A percentile compares a stretch with the other conserved stretches of the same genome.
These are phyloP conservation scores for Phanerochaete carnosa DNA, from an alignment of 768 basidiomycete genomes.

Conservation along the genomic window DNA sequence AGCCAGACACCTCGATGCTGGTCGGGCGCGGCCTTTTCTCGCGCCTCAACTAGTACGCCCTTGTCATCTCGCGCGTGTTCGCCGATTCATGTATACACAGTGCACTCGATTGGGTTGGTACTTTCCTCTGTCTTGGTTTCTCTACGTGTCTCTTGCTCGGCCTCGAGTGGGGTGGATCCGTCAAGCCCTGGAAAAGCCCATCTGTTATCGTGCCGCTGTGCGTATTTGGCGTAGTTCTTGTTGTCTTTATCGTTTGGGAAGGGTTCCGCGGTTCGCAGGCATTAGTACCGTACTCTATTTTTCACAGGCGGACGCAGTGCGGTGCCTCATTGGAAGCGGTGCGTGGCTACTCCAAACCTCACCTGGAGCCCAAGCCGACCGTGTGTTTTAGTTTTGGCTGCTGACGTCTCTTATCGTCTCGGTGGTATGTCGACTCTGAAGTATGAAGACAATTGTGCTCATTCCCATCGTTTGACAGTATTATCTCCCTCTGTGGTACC, in stretches of 20 bases:
- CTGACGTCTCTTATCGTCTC: not conserved
- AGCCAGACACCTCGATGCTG: not conserved
- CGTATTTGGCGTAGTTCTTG: not conserved
- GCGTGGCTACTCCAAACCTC: not conserved
- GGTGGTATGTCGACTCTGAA: not conserved
- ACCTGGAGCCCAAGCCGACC: no score
- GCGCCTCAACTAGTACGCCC: not conserved
- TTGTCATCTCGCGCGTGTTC: not conserved
- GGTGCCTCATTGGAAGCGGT: not conserved
- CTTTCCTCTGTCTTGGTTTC: not conserved
- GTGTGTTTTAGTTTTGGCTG: not conserved
- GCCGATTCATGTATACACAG: not conserved
- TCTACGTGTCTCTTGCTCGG: not conserved
- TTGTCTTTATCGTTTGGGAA: not conserved
- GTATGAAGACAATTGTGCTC: no score
- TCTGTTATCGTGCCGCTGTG: not conserved
- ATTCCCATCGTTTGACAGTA: not conserved
- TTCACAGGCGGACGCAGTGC: not conserved
- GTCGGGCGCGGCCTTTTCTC: not conserved
- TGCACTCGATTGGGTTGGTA: not conserved
- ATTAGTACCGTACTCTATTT: not conserved
- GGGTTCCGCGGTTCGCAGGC: not conserved
- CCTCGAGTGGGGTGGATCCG: not conserved
- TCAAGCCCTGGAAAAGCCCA: not conserved
- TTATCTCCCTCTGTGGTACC: conserved; percentile 1